Evolutionary conservation across 2,329 filamentous ascomycete species (phyloP), one percentile per base, ranked within the genome.

Genomic region (Amylocarpus encephaloides): DNA sequence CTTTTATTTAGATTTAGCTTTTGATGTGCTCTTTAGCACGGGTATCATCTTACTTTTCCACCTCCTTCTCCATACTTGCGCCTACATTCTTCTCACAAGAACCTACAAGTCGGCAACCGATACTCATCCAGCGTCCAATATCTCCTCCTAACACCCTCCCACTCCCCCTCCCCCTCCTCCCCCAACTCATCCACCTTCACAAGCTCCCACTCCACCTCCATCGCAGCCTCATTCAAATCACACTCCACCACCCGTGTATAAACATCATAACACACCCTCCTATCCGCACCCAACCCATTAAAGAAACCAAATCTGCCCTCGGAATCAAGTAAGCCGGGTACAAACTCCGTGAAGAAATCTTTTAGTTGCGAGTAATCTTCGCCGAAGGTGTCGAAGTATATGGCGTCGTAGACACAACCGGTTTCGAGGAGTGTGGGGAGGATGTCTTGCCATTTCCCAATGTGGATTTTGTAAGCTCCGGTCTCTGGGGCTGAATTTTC

Each of bases 371-470:
- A 74, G 69, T 97, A 98, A 56, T 93, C 88, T 70, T 98, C 93
- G 6, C 90, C 93, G 67, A 97, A 97, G 0, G 93, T 98, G 66
- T 98, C 93, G 64, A 96, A 97, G 73, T 97, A 98, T 59, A 98
- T 88, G 26, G 85, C 88, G 64, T 95, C 88, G 63, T 92, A 91
- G 11, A 82, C 71, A 61, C 85, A 77, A 9, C 85, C 86, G 36
- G 80, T 71, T 52, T 80, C 78, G 1, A 92, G 70, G 6, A 95
- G 72, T 45, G 73, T 71, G 0, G 84, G 85, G 13, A 91, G 73
- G 0, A 93, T 71, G 52, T 93, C 86, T 68, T 95, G 90, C 90
- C 90, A 95, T 58, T 75, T 76, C 2, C 89, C 87, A 34, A 77
- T 73, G 64, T 88, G 81, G 19, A 95, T 78, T 60, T 84, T 80